Evolutionary conservation across 179 eudicot species (phyloP), one percentile per base, ranked within the genome.

Genomic region (Silene vulgaris): DNA sequence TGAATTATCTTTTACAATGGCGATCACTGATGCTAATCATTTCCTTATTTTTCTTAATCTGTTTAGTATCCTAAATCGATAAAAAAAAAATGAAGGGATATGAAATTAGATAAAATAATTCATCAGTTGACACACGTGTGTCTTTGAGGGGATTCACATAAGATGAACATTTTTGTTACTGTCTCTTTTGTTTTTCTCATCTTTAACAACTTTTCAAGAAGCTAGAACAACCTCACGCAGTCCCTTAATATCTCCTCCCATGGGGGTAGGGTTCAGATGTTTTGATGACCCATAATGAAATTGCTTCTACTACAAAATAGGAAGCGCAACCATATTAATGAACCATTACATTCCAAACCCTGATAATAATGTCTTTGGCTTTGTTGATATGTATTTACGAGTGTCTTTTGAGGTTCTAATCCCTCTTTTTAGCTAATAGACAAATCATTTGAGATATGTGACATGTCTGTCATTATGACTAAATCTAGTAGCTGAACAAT

Each of bases 391-490:
- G 60, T 54, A 16, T 54, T n/a, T 54, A 56, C 19, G 8, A 54
- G 59, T n/a, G 59, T 52, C 17, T 52, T 52, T 14, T 52, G 59
- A 52, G 59, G 59, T 52, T 52, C n/a, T 52, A 52, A 52, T 16
- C 59, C 14, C 59, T 40, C 12, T 40, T 40, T 40, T 8, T 40
- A 11, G 48, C 48, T 40, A 40, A 40, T 40, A 40, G 48, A 40
- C 48, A 40, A 40, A 40, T 40, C 48, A 40, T 40, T 40, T 40
- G 59, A 52, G 59, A 23, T 48, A 48, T 21, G 14, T 19, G 13
- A 59, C 52, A 57, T 72, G 63, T 59, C 50, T 0, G 32, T 19
- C 64, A 30, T 59, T 17, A 57, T 73, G 67, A 59, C 54, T 56
- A 17, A 8, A 29, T 72, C 30, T 29, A 16, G 50, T 72, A 57